Base-by-base conservation (phyloP, 305 asterid species). In the Euphrasia arctica region DNA sequence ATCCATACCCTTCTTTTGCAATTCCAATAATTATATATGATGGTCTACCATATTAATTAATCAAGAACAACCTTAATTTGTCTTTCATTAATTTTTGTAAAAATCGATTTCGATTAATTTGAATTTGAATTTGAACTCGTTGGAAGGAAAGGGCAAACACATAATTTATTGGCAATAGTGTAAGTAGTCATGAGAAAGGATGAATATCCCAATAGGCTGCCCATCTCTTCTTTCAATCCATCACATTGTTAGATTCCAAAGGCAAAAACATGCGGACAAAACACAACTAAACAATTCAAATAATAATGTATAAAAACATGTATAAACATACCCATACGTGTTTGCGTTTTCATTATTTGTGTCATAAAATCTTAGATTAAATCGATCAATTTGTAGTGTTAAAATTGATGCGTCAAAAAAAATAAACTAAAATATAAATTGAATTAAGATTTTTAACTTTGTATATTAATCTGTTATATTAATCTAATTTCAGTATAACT, bases 211-310 rank as follows among this genome's bases (percentile, higher is more conserved):
- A 3, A 27, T 27, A 27, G 15, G 42, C 9, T 36, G 42, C 4
- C 13, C 60, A 56, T 52, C 52, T 58, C 28, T 70, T 50, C 25
- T 58, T 49, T 36, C 41, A 18, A 64, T 36, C 51, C 15, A 49
- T 64, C 54, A 62, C 11, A 58, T 52, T 31, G 42, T 65, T 32
- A 54, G 76, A 72, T 72, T 66, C 76, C 64, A 45, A 52, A 22
- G 54, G 48, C 64, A 72, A 66, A 60, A 72, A 10, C 10, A 56
- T 56, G 60, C 64, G 47, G 65, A 65, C 71, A 66, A 72, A 6
- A 72, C 42, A 36, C 42, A 36, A 36, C 42, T 36, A 36, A 70
- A 45, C 58, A 58, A 66, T 71, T 60, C 15, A 61, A 18, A 18
- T 18, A 65, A 65, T 34, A 58, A 65, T 58, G 48, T 39, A 48